Evolutionary conservation across 2,329 filamentous ascomycete species (phyloP).

Genomic region (Cladorrhinum sp.): DNA sequence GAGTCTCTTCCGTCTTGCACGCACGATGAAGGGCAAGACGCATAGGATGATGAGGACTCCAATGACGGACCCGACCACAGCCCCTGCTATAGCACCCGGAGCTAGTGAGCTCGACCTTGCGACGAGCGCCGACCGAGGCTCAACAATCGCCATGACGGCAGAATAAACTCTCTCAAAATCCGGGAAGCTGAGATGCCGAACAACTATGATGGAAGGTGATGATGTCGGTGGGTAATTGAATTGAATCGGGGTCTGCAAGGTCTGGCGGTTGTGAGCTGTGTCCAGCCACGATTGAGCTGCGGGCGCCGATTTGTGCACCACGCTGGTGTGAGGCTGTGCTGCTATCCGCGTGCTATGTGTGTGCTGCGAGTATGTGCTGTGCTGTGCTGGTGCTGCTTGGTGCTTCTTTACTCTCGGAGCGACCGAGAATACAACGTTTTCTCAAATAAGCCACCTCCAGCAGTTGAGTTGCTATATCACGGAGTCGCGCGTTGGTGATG

Average conservation of each 20-base stretch:
- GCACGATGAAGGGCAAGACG: conserved; percentile 33
- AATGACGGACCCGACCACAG: conserved; percentile 33
- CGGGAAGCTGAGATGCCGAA: conserved; percentile 3
- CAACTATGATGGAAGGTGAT: background rate
- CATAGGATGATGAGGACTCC: conserved; percentile 33
- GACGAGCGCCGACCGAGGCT: conserved; percentile 24
- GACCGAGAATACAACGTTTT: background rate
- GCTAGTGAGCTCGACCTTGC: conserved; percentile 28
- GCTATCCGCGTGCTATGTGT: background rate
- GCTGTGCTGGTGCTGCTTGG: background rate
- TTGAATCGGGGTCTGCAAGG: conserved; percentile 1
- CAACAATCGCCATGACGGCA: conserved; percentile 3
- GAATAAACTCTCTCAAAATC: conserved; percentile 3
- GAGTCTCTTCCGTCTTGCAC: conserved; percentile 28
- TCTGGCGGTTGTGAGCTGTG: background rate
- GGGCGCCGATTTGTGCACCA: conserved; percentile 3
- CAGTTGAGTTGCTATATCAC: background rate
- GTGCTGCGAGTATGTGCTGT: background rate
- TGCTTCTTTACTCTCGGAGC: background rate
- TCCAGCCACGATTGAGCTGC: conserved; percentile 5
- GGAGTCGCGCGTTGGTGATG: background rate
- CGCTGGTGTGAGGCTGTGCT: conserved; percentile 7
- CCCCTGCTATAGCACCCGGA: conserved; percentile 34
- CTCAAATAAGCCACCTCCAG: background rate
- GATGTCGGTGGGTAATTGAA: conserved; percentile 6